A percentile compares a stretch with the other conserved stretches of the same genome.
Conservation (phyloP, 1,284 basidiomycete species). For the Spongiforma sp. region DNA sequence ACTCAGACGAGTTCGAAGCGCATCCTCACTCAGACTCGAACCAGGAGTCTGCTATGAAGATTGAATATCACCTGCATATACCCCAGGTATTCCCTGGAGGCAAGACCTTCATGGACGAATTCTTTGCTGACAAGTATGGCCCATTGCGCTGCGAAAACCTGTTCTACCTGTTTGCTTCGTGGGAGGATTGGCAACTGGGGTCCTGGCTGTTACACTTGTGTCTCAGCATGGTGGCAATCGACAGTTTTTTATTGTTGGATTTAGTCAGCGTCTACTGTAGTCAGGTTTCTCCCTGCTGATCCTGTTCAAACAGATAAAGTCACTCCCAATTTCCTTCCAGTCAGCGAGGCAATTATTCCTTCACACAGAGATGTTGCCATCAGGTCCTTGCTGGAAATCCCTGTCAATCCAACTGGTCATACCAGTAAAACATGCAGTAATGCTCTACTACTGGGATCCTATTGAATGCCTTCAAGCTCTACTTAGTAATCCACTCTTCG, state of each 20-base stretch:
- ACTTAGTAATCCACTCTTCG: not conserved
- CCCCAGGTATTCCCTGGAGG: not conserved
- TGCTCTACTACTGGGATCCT: not conserved
- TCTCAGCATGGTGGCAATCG: not conserved
- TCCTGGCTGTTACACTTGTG: not conserved
- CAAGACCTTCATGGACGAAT: not conserved
- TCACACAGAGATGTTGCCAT: not conserved
- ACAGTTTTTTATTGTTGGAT: not conserved
- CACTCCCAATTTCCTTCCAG: not conserved
- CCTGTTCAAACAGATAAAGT: not conserved
- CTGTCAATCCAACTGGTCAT: not conserved
- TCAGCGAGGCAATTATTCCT: not conserved
- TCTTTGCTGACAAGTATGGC: not conserved
- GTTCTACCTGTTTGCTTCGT: not conserved
- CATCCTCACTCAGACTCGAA: not conserved
- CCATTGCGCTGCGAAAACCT: not conserved
- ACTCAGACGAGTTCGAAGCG: not conserved
- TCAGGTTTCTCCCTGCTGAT: not conserved
- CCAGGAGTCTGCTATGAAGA: not conserved
- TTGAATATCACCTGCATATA: not conserved
- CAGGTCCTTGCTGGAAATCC: not conserved
- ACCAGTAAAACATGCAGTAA: not conserved
- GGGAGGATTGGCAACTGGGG: not conserved
- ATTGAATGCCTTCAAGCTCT: not conserved
- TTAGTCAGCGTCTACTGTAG: not conserved